These are phyloP conservation scores for Paraleonurus japonicus DNA, from an alignment of 257 asterid species.

Conservation along the genomic window DNA sequence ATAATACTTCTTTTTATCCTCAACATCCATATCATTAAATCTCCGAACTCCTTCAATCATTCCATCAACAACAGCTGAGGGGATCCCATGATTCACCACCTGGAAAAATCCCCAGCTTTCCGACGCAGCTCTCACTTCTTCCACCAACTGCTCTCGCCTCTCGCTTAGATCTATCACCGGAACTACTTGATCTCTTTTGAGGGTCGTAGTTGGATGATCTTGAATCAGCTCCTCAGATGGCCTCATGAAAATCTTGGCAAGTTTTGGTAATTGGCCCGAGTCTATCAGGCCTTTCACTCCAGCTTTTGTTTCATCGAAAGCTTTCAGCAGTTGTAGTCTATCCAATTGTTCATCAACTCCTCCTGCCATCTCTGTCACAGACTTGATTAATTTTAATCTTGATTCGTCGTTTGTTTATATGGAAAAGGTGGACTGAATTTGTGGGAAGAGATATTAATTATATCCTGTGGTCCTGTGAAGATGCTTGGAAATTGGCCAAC, in stretches of 20 bases:
- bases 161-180: not conserved
- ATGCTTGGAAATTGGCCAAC: not conserved
- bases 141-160: conserved; percentile 22
- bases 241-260: not conserved
- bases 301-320: conserved; percentile 51
- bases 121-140: conserved; percentile 34
- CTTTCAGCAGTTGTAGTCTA: conserved; percentile 39
- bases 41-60: conserved; percentile 26
- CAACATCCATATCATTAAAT: conserved; percentile 38
- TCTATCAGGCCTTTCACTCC: conserved; percentile 62
- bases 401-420: no score
- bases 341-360: not conserved
- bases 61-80: conserved; percentile 29
- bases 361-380: not conserved
- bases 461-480: not conserved
- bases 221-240: not conserved
- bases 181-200: not conserved
- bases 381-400: not conserved
- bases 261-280: conserved; percentile 21
- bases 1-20: conserved; percentile 47
- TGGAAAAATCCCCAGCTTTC: conserved; percentile 54
- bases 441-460: not conserved
- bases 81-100: conserved; percentile 50
- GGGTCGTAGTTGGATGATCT: not conserved
- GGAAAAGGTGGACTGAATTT: not conserved